Percentiles rank a stretch among this genome's conserved stretches.
These are phyloP conservation scores for Talaromyces atroroseus DNA, from an alignment of 2,329 filamentous ascomycete genomes.

Conservation along the genomic window DNA sequence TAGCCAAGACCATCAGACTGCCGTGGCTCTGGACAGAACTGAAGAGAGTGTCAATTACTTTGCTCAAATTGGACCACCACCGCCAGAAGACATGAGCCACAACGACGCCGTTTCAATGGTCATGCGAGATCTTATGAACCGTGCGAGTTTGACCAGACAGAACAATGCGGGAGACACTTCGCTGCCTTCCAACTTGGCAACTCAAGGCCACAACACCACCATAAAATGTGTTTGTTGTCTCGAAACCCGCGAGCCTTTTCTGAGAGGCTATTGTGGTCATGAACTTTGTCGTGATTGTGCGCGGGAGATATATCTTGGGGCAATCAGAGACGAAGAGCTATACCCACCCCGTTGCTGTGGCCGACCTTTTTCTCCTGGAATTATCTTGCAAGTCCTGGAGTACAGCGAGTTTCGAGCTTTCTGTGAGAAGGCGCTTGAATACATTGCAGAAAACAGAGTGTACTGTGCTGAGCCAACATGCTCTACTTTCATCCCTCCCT, in stretches of 20 bases:
- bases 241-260: neutral
- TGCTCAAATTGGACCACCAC: neutral
- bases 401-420: conserved; percentile 15
- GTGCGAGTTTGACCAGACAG: neutral
- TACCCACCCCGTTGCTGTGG: conserved; percentile 19
- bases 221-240: conserved; percentile 1
- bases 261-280: neutral
- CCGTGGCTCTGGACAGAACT: neutral
- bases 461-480: conserved; percentile 20
- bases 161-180: neutral
- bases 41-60: no score
- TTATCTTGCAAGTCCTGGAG: conserved; percentile 7
- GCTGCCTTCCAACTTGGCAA: neutral
- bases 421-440: conserved; percentile 15
- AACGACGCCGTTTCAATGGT: neutral
- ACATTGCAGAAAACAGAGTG: conserved; percentile 13
- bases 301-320: conserved; percentile 13
- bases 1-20: neutral
- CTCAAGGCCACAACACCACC: neutral
- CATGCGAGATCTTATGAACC: neutral
- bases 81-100: neutral
- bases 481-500: conserved; percentile 18
- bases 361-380: conserved; percentile 5
- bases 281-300: conserved; percentile 10
- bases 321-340: conserved; percentile 17